A percentile compares a stretch with the other conserved stretches of the same genome.
Evolutionary conservation across 257 asterid genomes (phyloP).

Genomic region (Salvia splendens): DNA sequence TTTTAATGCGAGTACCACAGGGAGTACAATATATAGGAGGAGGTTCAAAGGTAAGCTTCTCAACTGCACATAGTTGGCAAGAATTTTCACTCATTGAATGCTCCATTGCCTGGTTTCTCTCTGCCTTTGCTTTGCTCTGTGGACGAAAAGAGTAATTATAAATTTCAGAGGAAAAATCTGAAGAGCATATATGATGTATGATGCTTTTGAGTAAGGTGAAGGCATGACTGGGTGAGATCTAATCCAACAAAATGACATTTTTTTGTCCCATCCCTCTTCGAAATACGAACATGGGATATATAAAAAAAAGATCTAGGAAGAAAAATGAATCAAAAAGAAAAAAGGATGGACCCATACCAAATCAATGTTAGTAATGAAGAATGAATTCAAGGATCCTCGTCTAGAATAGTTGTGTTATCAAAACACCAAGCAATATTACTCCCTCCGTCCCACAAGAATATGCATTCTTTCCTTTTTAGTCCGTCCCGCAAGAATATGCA

Average conservation of each 20-base stretch:
- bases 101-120: conserved; percentile 92
- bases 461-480: no score
- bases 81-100: conserved; percentile 88
- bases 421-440: neutral
- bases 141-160: conserved; percentile 25
- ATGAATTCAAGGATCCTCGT: conserved; percentile 18
- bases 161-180: conserved; percentile 14
- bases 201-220: conserved; percentile 20
- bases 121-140: conserved; percentile 95
- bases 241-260: conserved; percentile 18
- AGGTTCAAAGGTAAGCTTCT: conserved; percentile 97
- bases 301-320: conserved; percentile 2
- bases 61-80: conserved; percentile 99
- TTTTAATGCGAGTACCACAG: conserved; percentile 92
- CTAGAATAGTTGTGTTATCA: neutral
- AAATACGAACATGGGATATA: conserved; percentile 16
- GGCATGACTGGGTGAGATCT: conserved; percentile 19
- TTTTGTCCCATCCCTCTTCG: conserved; percentile 1
- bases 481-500: no score
- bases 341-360: neutral
- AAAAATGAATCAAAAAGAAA: neutral
- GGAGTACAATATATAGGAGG: conserved; percentile 94
- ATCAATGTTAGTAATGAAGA: conserved; percentile 1
- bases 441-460: no score
- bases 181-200: conserved; percentile 22